These are phyloP conservation scores for Yarrowia phangngaensis DNA, from an alignment of 805 yeast species.

Conservation along the genomic window DNA sequence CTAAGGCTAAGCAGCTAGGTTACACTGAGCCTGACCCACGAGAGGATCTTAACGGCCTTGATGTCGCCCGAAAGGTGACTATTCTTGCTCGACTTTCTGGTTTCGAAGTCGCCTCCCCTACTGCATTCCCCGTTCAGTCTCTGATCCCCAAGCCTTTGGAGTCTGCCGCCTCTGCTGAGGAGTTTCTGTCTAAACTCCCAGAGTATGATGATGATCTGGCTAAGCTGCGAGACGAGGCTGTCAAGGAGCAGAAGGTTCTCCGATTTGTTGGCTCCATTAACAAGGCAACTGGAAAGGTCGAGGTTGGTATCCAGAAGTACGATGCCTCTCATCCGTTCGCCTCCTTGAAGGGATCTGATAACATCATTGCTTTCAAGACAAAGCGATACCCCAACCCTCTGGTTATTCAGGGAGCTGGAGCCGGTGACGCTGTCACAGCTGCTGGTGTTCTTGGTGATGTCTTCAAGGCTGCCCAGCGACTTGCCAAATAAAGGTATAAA, in stretches of 20 bases:
- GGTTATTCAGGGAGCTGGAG: constrained; percentile 94
- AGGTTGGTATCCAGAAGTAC: constrained; percentile 87
- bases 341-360: constrained; percentile 90
- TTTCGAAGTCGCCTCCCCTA: constrained; percentile 74
- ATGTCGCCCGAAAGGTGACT: constrained; percentile 97
- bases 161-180: constrained; percentile 54
- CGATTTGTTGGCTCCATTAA: constrained; percentile 93
- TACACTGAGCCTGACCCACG: constrained; percentile 99
- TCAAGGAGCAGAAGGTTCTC: constrained; percentile 76
- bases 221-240: constrained; percentile 73
- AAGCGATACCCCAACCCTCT: constrained; percentile 90
- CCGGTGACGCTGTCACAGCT: constrained; percentile 75
- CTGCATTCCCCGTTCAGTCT: constrained; percentile 90
- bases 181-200: constrained; percentile 77
- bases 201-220: constrained; percentile 77
- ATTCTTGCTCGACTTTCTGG: constrained; percentile 94
- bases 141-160: constrained; percentile 86
- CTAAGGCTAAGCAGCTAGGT: constrained; percentile 83
- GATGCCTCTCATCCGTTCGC: constrained; percentile 93
- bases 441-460: constrained; percentile 94
- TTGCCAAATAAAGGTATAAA: constrained; percentile 38
- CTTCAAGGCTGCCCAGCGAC: constrained; percentile 84
- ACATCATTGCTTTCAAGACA: constrained; percentile 86
- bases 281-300: constrained; percentile 56
- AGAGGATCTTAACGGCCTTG: constrained; percentile 96